Base-by-base conservation (phyloP, 208 protist species). In the Crithidia acanthocephali region DNA sequence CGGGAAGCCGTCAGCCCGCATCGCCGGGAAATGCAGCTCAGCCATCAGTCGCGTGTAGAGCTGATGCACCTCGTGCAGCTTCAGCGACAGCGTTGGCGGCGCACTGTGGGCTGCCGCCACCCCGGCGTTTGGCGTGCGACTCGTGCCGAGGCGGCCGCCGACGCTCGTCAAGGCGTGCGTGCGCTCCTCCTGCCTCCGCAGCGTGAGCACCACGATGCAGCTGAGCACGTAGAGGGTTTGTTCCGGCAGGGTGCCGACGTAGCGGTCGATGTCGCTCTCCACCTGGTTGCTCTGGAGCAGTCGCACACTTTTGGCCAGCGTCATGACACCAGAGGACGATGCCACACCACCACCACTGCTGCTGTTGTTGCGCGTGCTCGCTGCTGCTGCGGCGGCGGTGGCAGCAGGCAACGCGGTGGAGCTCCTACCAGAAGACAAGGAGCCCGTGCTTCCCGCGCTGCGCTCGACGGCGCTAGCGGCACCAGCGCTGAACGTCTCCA, bases 21-120 rank as follows among this genome's bases (percentile, higher is more conserved):
- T 89, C n/a, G 83, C 69, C 13, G 86, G 90, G 57, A 92, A 91
- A 51, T 85, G 80, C 25, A 81, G 85, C 58, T 74, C 70, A 1
- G 71, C 61, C 89, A 94, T 94, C 28, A 92, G 64, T n/a, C 73
- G 53, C 35, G 72, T 90, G 80, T 94, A 94, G 9, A 91, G 72
- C 23, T 81, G 71, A 52, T 89, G 86, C 25, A 91, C 86, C 45
- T 78, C 83, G 20, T 84, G 77, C 76, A 87, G 64, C 53, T 84
- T 83, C 47, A 91, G 60, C 18, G 81, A 80, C 60, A 73, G 72
- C 28, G 68, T 58, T 22, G 56, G 66, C 18, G 58, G 32, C 23
- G 62, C 30, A 16, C 50, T 53, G 37, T 63, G 63, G 1, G 55
- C 40, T 20, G 56, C 44, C 2, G 51, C 28, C 30, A 65, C 53